Percentiles rank a stretch among this genome's conserved stretches.
These are phyloP conservation scores for Fusarium sp. DNA, from an alignment of 2,329 filamentous ascomycete genomes.

Conservation along the genomic window DNA sequence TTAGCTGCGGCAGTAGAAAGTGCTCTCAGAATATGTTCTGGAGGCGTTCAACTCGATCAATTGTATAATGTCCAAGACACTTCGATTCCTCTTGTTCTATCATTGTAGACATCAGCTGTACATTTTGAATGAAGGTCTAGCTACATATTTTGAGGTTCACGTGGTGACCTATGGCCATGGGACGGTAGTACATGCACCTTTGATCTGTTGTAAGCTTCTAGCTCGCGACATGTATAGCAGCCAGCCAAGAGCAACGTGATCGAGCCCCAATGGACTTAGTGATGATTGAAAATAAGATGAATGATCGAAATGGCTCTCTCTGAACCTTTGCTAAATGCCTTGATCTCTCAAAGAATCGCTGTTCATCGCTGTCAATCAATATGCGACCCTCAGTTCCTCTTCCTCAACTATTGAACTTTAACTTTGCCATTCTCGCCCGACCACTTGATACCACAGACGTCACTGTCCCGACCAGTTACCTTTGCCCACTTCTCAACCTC, in stretches of 20 bases:
- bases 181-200: background rate
- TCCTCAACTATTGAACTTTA: background rate
- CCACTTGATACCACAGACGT: background rate
- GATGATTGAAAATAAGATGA: background rate
- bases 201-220: background rate
- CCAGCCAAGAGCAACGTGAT: background rate
- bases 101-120: background rate
- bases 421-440: background rate
- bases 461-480: background rate
- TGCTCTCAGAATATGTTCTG: background rate
- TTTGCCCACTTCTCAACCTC: background rate
- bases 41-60: no score
- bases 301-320: background rate
- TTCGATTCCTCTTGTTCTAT: background rate
- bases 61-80: background rate
- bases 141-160: rapidly evolving
- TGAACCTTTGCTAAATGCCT: background rate
- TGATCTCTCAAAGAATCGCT: background rate
- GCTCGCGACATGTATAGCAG: background rate
- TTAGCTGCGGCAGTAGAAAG: background rate
- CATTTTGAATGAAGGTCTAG: no score
- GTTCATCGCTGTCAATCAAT: background rate
- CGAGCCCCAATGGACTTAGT: background rate
- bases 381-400: background rate
- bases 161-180: background rate